Conservation (phyloP, 164 flowering plant genomes). For the Berberis vulgaris region DNA sequence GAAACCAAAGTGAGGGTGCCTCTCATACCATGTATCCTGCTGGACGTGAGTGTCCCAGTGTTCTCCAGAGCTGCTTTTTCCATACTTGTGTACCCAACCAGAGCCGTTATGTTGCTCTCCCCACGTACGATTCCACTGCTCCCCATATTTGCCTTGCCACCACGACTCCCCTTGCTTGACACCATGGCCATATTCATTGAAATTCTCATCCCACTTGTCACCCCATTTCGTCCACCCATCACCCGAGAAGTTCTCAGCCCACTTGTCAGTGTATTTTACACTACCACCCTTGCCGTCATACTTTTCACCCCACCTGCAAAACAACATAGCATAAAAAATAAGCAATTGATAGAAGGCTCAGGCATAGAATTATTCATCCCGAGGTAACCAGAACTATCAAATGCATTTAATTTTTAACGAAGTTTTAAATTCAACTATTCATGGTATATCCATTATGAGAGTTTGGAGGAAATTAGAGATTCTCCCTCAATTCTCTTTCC, state of each 20-base stretch:
- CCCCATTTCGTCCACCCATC: slow-evolving; percentile 97
- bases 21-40: slow-evolving; percentile 93
- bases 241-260: slow-evolving; percentile 87
- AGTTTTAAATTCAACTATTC: too few relatives aligned
- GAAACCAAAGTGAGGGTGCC: slow-evolving; percentile 82
- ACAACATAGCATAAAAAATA: neutral
- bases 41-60: slow-evolving; percentile 89
- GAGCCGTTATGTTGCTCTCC: slow-evolving; percentile 92
- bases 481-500: too few relatives aligned
- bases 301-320: slow-evolving; percentile 93
- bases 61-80: slow-evolving; percentile 93
- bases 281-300: slow-evolving; percentile 88
- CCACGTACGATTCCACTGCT: slow-evolving; percentile 94
- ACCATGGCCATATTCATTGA: slow-evolving; percentile 54
- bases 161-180: slow-evolving; percentile 96
- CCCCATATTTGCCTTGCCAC: slow-evolving; percentile 90
- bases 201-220: slow-evolving; percentile 94
- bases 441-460: too few relatives aligned
- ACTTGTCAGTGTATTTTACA: slow-evolving; percentile 93
- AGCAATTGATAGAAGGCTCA: neutral
- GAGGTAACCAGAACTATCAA: too few relatives aligned
- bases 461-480: too few relatives aligned
- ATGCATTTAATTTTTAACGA: too few relatives aligned
- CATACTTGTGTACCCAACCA: slow-evolving; percentile 95
- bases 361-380: too few relatives aligned